Base-by-base conservation (phyloP, 441 rosid species). In the Metrosideros polymorpha region DNA sequence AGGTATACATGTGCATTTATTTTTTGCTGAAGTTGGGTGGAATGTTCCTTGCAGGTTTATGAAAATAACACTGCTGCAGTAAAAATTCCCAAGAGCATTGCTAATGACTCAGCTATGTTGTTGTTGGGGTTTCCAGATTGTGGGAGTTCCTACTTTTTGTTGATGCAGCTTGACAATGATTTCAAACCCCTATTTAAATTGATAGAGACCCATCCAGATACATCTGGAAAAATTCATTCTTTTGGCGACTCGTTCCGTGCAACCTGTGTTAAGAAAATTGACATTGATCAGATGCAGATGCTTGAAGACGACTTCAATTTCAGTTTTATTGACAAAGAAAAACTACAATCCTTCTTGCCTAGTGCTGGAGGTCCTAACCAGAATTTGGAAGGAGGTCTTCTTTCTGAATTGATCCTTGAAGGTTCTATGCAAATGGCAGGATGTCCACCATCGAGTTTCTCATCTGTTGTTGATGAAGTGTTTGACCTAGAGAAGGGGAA, bases 71-170 rank as follows among this genome's bases (percentile, higher is more conserved):
- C 88, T 91, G 92, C 96, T 85, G 86, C 93, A 32, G 91, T 91
- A 87, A 96, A 97, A 93, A 88, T 94, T 57, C 97, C 99, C 83
- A 94, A 94, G 92, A 92, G 86, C 88, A 93, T 97, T 87, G 89
- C 86, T 56, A 94, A 88, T 89, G 94, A 94, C 76, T 91, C 96
- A 87, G 87, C 90, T 82, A 90, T 92, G 90, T 91, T 97, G 91
- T 88, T 98, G 89, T 91, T 97, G 96, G 97, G 99, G 87, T 95
- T 98, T 91, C 99, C 99, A 24, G 97, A 95, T 54, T 92, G 94
- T 87, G 99, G 95, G 77, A 94, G 95, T 88, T 95, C 95, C n/a
- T 96, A 96, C 91, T 95, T 93, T 91, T 89, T 98, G 91, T 92
- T 97, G 88, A 92, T 95, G 96, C 97, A 96, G 90, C 97, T 96